phyloP scores from a whole-genome alignment of 2,329 filamentous ascomycete genomes.

The Nemania abortiva region DNA sequence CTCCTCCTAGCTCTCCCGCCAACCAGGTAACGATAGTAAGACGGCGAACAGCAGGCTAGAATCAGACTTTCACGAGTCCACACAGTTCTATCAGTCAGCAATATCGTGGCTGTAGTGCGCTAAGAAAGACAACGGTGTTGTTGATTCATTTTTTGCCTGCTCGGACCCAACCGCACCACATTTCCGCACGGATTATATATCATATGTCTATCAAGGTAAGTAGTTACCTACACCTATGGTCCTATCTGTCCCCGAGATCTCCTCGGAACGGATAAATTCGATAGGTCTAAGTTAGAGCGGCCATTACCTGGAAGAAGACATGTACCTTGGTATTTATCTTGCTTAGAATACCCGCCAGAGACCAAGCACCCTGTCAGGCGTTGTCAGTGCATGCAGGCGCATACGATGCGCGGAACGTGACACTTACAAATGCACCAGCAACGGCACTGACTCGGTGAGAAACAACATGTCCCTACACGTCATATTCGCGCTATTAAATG shows the following conservation, averaged over 20 bases:
- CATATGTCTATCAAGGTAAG: neutral
- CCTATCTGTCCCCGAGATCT: neutral
- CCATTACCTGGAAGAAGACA: neutral
- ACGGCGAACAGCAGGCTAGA: neutral
- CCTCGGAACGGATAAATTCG: neutral
- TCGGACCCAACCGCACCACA: neutral
- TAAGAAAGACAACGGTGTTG: neutral
- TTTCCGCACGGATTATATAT: neutral
- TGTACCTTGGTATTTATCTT: conserved; percentile 9
- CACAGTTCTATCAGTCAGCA: neutral
- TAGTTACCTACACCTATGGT: neutral
- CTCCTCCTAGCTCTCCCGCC: neutral
- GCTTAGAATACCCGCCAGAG: conserved; percentile 18
- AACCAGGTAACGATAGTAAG: neutral
- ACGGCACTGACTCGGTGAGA: conserved; percentile 15
- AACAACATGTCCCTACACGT: conserved; percentile 22
- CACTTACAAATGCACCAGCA: conserved; percentile 25
- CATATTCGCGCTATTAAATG: conserved; percentile 21
- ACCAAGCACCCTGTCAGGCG: conserved; percentile 17
- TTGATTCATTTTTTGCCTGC: neutral
- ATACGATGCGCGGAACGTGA: conserved; percentile 38
- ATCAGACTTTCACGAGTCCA: neutral
- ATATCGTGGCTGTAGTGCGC: neutral
- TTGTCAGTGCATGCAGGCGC: conserved; percentile 26
- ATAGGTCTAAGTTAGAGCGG: neutral